Conservation (phyloP, 2,329 filamentous ascomycete species). For the Cytospora schulzeri region DNA sequence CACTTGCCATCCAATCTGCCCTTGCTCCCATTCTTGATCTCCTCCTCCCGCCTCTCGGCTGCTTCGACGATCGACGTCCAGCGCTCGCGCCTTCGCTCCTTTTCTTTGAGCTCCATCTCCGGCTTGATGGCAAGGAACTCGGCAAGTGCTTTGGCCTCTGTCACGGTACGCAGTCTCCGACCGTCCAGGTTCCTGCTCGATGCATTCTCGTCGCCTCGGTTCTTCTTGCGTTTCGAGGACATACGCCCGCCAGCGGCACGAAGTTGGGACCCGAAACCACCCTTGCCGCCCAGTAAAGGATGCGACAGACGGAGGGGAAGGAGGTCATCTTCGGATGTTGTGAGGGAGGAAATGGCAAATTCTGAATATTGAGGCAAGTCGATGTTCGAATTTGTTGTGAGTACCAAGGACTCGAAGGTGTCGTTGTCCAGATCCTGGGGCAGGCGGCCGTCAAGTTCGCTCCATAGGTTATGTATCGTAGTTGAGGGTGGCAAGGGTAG, state of each 20-base stretch:
- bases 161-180: constrained; percentile 84
- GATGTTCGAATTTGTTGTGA: constrained; percentile 81
- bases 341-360: constrained; percentile 61
- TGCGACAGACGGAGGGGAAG: constrained; percentile 80
- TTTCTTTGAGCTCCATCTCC: constrained; percentile 94
- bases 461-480: constrained; percentile 67
- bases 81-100: constrained; percentile 78
- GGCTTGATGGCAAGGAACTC: constrained; percentile 95
- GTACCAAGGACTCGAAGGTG: constrained; percentile 58
- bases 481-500: constrained; percentile 70
- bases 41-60: constrained; percentile 80
- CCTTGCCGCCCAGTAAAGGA: constrained; percentile 88
- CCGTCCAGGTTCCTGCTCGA: constrained; percentile 94
- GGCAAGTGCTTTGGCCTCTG: constrained; percentile 91
- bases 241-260: constrained; percentile 96
- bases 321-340: constrained; percentile 62
- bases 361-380: constrained; percentile 60
- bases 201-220: constrained; percentile 79
- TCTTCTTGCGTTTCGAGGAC: constrained; percentile 89
- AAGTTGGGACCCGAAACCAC: constrained; percentile 95
- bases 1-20: constrained; percentile 83
- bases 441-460: constrained; percentile 62
- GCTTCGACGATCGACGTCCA: constrained; percentile 89
- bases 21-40: constrained; percentile 73
- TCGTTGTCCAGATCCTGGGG: constrained; percentile 54